Evolutionary conservation across 2,329 filamentous ascomycete genomes (phyloP), one percentile per base, ranked within the genome.

Genomic region (Ceratocystiopsis sp.): DNA sequence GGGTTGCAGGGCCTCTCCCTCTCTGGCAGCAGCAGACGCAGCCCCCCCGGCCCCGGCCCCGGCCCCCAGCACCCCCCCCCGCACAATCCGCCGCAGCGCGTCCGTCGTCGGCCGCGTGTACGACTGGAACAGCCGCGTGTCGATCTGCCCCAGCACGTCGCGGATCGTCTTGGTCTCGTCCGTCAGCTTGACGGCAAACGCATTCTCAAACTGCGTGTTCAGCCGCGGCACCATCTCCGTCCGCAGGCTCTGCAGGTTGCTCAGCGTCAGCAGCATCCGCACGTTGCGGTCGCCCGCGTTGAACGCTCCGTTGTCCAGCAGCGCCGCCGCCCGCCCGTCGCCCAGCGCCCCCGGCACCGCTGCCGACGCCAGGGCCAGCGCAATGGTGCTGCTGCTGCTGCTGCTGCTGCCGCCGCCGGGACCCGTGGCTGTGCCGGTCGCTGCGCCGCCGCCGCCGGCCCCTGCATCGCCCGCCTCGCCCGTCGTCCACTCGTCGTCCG

Each of bases 81-180:
- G 71, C 56, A 96, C 81, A 43, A 78, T 80, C n/a, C 63, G 63
- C 18, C 76, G 71, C 41, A 96, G 68, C 12, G 63, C 63, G 9
- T 78, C 73, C 38, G 84, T 74, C 3, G 79, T 78, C 1, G 86
- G 85, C 19, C 78, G 77, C 14, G 85, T 93, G 62, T 95, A 98
- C 2, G 86, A 85, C 53, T 86, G 76, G 70, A 98, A 98, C 34
- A 98, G 77, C 7, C 84, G 79, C 13, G 79, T 73, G 55, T 96
- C 87, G 50, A 98, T 95, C 58, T 96, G 86, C 15, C 74, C 73
- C 13, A 96, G 77, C 4, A 93, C 85, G 54, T 96, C 86, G 44
- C 80, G 79, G 55, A 98, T 89, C 0, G 84, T 91, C 59, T 89
- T 89, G 44, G 80, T 80, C 61, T 98, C 91, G 49, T 95, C 89